Conservation (phyloP, 148 eudicot species). For the Nyssa sinensis region DNA sequence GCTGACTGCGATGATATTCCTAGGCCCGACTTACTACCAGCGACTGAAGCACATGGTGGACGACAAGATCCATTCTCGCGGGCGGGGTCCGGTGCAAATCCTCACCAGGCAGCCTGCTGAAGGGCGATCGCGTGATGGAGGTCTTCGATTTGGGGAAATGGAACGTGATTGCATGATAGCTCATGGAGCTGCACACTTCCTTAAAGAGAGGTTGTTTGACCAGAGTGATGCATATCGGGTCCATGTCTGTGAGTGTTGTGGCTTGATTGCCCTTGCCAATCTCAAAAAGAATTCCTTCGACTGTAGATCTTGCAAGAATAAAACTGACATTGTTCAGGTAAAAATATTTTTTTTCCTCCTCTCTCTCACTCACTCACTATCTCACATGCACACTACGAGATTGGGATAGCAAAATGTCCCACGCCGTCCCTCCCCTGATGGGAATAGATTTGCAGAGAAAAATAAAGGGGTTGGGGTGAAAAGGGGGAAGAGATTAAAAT, state of each 20-base stretch:
- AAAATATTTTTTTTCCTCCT: too few species aligned
- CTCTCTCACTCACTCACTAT: too few species aligned
- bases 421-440: too few species aligned
- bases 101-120: constrained; percentile 98
- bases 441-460: too few species aligned
- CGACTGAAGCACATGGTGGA: constrained; percentile 99
- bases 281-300: constrained; percentile 93
- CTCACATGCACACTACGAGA: too few species aligned
- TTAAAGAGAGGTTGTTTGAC: constrained; percentile 97
- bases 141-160: constrained; percentile 98
- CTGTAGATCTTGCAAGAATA: constrained; percentile 95
- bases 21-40: constrained; percentile 97
- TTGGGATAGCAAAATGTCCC: too few species aligned
- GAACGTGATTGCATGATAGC: constrained; percentile 99
- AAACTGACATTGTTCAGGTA: constrained; percentile 96
- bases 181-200: constrained; percentile 95
- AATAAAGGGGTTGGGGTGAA: too few species aligned
- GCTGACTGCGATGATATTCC: constrained; percentile 86
- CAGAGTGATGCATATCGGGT: constrained; percentile 97
- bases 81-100: constrained; percentile 93
- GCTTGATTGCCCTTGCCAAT: constrained; percentile 88
- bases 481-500: too few species aligned
- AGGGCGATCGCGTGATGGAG: constrained; percentile 97
- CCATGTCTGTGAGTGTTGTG: constrained; percentile 92
- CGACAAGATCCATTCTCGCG: constrained; percentile 96